Evolutionary conservation across 1,284 basidiomycete genomes (phyloP).

Genomic region (Pterulicium gracile): DNA sequence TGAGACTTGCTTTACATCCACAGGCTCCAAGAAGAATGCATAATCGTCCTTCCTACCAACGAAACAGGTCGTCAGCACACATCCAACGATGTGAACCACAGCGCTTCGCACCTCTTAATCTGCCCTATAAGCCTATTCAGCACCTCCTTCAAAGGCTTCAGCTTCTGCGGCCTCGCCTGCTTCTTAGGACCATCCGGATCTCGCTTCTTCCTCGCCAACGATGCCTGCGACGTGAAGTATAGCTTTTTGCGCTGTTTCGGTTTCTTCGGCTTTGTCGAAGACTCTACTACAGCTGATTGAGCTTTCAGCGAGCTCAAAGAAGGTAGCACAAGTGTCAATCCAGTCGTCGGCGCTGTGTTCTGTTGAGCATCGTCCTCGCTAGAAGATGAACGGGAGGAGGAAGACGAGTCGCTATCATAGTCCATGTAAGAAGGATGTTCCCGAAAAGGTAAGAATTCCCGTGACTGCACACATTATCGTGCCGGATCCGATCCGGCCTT

Average conservation of each 20-base stretch:
- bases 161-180: slow-evolving; percentile 45
- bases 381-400: slow-evolving; percentile 4
- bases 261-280: slow-evolving; percentile 27
- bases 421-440: not conserved
- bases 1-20: slow-evolving; percentile 27
- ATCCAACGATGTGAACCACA: too few species aligned
- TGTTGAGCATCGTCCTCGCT: slow-evolving; percentile 1
- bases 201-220: slow-evolving; percentile 20
- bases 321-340: slow-evolving; percentile 39
- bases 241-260: slow-evolving; percentile 18
- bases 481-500: not conserved
- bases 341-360: slow-evolving; percentile 9
- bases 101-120: slow-evolving; percentile 54
- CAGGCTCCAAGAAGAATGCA: slow-evolving; percentile 71
- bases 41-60: slow-evolving; percentile 69
- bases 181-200: slow-evolving; percentile 23
- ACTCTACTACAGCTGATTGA: slow-evolving; percentile 6
- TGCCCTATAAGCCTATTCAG: slow-evolving; percentile 51
- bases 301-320: slow-evolving; percentile 23
- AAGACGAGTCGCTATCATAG: slow-evolving; percentile 1
- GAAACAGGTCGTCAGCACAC: slow-evolving; percentile 7
- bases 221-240: slow-evolving; percentile 16
- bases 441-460: not conserved
- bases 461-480: not conserved
- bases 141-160: slow-evolving; percentile 71